These are phyloP conservation scores for Cucumis variabilis DNA, from an alignment of 331 rosid genomes.

Conservation along the genomic window DNA sequence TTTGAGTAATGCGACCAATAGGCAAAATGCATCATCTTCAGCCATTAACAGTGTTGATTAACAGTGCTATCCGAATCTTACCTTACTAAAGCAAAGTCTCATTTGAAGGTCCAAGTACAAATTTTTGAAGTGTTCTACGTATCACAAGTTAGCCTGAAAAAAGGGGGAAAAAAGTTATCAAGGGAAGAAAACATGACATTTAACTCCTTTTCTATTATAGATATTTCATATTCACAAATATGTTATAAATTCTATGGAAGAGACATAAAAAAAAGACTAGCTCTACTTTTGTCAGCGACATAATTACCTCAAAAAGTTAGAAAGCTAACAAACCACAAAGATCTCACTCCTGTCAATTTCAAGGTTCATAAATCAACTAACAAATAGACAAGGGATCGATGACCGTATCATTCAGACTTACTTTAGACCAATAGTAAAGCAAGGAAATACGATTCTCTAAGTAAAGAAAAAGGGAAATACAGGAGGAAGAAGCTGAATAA, in stretches of 20 bases:
- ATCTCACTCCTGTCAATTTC: background rate
- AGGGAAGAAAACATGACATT: background rate
- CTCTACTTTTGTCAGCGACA: background rate
- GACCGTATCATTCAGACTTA: background rate
- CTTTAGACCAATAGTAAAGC: background rate
- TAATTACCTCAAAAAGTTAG: background rate
- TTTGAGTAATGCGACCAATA: too few relatives aligned
- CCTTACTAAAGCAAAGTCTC: slow-evolving; percentile 81
- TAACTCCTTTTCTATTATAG: background rate
- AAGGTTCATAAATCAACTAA: background rate
- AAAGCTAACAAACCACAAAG: background rate
- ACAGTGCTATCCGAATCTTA: slow-evolving; percentile 35
- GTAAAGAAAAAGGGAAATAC: background rate
- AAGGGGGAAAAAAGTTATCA: background rate
- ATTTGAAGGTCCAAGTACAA: slow-evolving; percentile 47
- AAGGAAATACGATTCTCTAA: background rate
- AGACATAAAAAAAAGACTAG: background rate
- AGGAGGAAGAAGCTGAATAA: background rate
- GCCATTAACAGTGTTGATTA: slow-evolving; percentile 2
- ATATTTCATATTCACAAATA: background rate
- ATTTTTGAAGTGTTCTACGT: slow-evolving; percentile 2
- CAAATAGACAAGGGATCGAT: background rate
- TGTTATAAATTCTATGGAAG: background rate
- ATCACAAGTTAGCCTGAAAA: background rate
- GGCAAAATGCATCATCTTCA: too few relatives aligned